Evolutionary conservation across 768 basidiomycete genomes (phyloP), one percentile per base, ranked within the genome.

Genomic region (Boletus coccyginus): DNA sequence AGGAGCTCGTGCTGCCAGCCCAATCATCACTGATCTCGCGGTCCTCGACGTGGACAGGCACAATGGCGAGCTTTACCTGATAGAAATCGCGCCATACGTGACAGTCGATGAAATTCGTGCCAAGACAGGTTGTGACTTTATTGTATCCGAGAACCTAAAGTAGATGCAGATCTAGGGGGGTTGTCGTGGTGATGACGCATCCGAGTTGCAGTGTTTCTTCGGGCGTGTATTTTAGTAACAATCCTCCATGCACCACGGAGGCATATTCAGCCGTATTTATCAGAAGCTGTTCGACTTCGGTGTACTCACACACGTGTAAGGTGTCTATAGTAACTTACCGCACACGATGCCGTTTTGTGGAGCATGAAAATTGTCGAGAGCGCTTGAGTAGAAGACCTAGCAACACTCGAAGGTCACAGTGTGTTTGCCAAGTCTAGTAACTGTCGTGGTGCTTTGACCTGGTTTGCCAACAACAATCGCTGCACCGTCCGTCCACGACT

Each of bases 11-110:
- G 81, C 88, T 31, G 90, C 96, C 57, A 92, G 90, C 75, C 85
- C 85, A 54, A 94, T 96, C 66, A 85, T 97, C 73, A 96, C 93
- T 0, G 93, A 96, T 64, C 81, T 96, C 16, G 87, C 84, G 29
- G 92, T 92, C 35, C 96, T 98, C 70, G 81, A 90, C 55, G 88
- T 96, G 33, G 89, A 97, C 71, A 79, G 92, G 44, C 66, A 71
- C 33, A 79, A 76, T 46, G 90, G 92, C 16, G 80, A 78, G 61
- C 76, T 96, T 70, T 81, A 78, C 52, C 75, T 96, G 66, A 83
- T 76, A 38, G 94, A 96, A 72, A 63, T 90, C 49, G 90, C 88
- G 3, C 82, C 87, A 61, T 91, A 91, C 10, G 85, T 90, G 36
- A 84, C 84, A 0, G 61, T 94, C 33, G 91, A 92, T 35, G 90